Base-by-base conservation (phyloP, 352 stramenopile species). In the Globisporangium takayamanum region DNA sequence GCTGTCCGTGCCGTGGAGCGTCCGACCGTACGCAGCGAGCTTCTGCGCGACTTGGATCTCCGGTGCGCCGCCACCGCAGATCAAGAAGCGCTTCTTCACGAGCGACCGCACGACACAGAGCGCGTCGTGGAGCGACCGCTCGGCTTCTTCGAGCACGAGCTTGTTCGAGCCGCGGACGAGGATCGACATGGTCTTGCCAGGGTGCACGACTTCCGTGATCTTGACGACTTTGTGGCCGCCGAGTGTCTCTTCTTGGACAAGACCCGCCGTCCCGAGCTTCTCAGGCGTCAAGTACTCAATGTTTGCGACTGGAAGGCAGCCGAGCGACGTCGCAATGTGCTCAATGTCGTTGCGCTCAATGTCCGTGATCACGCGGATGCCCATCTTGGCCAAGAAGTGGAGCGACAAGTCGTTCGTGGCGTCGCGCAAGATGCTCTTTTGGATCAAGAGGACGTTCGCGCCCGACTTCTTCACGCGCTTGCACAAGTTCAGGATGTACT, bases 361-460 rank as follows among this genome's bases (percentile, higher is more conserved):
- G 73, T 99, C 96, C 28, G 95, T 99, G 56, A 99, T 98, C 6
- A 99, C 97, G 62, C 98, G 90, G 75, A 99, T 99, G 62, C 95
- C 97, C 94, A 99, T 99, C 75, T 99, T 99, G 69, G 96, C 97
- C 36, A 99, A 70, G 68, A 99, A 99, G 68, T 99, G 98, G 20
- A 99, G 82, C 67, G 89, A 98, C 55, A 99, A 74, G 83, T 99
- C 98, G 78, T 99, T 99, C 64, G 98, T 99, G 22, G 97, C 97
- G 81, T 99, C 97, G 41, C 97, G 88, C 42, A 99, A 72, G 67
- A 99, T 99, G 53, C 83, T 97, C 75, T 99, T 99, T 88, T 99
- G 97, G 63, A 99, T 98, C n/a, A 99, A 83, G 55, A 99, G 70
- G 42, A 99, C 97, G 67, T 99, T 99, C 65, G 90, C 95, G 15